Percentiles rank a stretch among this genome's conserved stretches.
Conservation (phyloP, 2,329 filamentous ascomycete genomes). For the Penicillium sp. region DNA sequence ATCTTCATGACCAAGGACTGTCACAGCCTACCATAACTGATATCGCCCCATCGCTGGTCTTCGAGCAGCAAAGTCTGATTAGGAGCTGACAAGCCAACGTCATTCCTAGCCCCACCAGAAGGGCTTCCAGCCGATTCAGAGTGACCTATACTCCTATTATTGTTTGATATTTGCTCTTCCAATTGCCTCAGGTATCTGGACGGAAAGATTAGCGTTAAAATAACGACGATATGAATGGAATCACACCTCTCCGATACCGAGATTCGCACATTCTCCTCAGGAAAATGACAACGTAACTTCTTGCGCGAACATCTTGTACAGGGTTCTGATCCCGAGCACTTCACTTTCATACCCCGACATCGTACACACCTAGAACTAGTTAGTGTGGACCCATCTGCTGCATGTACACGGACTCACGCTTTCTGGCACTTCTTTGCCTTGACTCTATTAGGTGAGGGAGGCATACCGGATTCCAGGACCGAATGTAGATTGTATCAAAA, state of each 20-base stretch:
- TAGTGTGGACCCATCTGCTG: not conserved
- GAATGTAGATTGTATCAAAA: not conserved
- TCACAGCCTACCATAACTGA: not conserved
- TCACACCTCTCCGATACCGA: conserved; percentile 26
- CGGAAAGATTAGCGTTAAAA: no score
- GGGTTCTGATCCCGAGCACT: conserved; percentile 27
- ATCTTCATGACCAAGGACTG: not conserved
- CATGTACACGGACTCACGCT: conserved; percentile 15
- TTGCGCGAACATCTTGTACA: conserved; percentile 27
- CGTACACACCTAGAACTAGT: conserved; percentile 21
- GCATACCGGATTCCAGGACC: conserved; percentile 13
- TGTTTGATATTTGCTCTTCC: conserved; percentile 16
- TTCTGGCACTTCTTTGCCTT: conserved; percentile 22
- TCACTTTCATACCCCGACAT: conserved; percentile 32
- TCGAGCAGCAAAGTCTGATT: conserved; percentile 4
- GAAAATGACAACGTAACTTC: conserved; percentile 24
- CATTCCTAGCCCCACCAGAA: conserved; percentile 1
- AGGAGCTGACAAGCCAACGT: conserved; percentile 1
- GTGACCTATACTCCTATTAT: not conserved
- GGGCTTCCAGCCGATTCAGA: not conserved
- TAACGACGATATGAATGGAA: not conserved
- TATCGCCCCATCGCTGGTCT: conserved; percentile 3
- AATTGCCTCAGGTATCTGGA: conserved; percentile 20
- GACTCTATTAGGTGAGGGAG: conserved; percentile 5
- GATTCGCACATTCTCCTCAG: conserved; percentile 21